Evolutionary conservation across 2,329 filamentous ascomycete genomes (phyloP), one percentile per base, ranked within the genome.

Genomic region (Helminthosporium solani): DNA sequence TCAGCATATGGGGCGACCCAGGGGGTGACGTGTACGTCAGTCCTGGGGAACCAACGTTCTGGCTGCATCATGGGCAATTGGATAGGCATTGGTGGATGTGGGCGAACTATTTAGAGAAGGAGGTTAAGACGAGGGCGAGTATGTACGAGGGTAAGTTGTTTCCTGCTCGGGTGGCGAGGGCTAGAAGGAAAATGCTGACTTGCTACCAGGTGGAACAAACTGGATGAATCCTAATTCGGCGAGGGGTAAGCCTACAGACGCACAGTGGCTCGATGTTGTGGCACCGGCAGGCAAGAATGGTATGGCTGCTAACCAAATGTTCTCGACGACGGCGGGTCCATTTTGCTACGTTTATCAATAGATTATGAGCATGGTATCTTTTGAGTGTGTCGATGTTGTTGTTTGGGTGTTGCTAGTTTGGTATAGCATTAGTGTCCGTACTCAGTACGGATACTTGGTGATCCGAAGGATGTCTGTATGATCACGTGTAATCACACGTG

Each of bases 1-100:
- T 71, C 49, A 63, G 66, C 8, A 70, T 74, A 51, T 73, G 70
- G 35, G 64, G 57, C 16, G 74, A 76, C 44, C 71, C 70, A 0
- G 73, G 72, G 3, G 71, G 72, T 28, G 76, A 78, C 59, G 61
- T 75, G 8, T 77, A 70, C 52, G 70, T 73, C 2, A 73, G 67
- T 8, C 75, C 76, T 7, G 67, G 60, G 4, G 76, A 79, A 33
- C 74, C 74, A 1, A 40, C 61, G 19, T 79, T 79, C 59, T 79
- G 68, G 64, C 60, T 75, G 30, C 76, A 78, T 50, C 76, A 79
- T 50, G 70, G 67, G 3, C 70, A 73, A 56, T 66, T 79, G 14
- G 76, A 79, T 54, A 62, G 74, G 8, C 62, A 73, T 12, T 79
- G 72, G 71, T 76, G 73, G 74, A 74, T 75, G 47, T 79, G 76